Evolutionary conservation across 2,329 filamentous ascomycete genomes (phyloP), one percentile per base, ranked within the genome.

Genomic region (Diplodia sapinea): DNA sequence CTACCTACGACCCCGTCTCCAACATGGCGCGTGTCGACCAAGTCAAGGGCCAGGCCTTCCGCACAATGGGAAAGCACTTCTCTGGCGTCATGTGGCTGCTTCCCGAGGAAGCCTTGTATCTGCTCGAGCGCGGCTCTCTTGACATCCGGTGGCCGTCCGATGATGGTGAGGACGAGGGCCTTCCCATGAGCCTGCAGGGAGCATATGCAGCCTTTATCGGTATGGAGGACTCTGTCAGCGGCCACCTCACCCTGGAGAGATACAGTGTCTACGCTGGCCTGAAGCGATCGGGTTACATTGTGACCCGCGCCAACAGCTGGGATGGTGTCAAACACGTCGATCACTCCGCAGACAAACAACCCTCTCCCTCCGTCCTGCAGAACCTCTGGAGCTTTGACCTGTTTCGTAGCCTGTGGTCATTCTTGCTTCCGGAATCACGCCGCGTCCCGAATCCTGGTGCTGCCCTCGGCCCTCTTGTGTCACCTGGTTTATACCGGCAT

Each of bases 121-220:
- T 97, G 70, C 84, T 98, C 9, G 95, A 99, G 81, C 84, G 95
- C 73, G 95, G 94, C 0, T 93, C 87, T 56, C 74, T 98, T 73
- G 93, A 98, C 78, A 85, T 97, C 50, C 89, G 93, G 83, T 97
- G 92, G 92, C 92, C 92, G 47, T 75, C 77, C 6, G 75, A 75
- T 6, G 71, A 74, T 63, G 73, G 74, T 1, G 73, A 69, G 4
- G 74, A 73, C 3, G 76, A 75, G 15, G 91, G 90, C 0, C 78
- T 95, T n/a, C 93, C 94, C 0, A 89, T 99, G 83, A 96, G 92
- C 78, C 81, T 98, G 49, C 92, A 98, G 78, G 94, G 91, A 6
- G 93, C 93, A 0, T 98, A 98, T 81, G 87, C 94, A 5, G 86
- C 93, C 26, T 88, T 97, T 65, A 86, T 97, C 70, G 93, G 93